Conservation (phyloP, 352 stramenopile species). For the Pythium apleroticum region DNA sequence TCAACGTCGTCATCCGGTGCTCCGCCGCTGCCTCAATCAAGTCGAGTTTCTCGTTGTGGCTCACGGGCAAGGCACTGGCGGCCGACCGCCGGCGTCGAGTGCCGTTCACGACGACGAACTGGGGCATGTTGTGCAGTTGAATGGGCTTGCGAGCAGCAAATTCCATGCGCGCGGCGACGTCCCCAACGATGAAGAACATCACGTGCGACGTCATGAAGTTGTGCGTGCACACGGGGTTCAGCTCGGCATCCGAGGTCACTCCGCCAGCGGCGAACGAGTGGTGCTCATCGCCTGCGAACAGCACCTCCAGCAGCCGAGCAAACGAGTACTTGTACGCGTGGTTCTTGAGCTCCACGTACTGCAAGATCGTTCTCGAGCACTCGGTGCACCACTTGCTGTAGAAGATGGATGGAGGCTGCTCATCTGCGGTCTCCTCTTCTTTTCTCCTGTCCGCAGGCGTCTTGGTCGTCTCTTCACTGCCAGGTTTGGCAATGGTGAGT, state of each 20-base stretch:
- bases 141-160: slow-evolving; percentile 48
- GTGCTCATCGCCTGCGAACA: slow-evolving; percentile 88
- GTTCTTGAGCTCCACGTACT: slow-evolving; percentile 86
- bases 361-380: slow-evolving; percentile 92
- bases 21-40: slow-evolving; percentile 30
- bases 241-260: slow-evolving; percentile 11
- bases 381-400: slow-evolving; percentile 98
- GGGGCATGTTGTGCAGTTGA: slow-evolving; percentile 21
- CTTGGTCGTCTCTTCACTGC: not conserved
- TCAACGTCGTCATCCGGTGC: slow-evolving; percentile 14
- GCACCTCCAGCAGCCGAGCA: slow-evolving; percentile 96
- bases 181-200: slow-evolving; percentile 79
- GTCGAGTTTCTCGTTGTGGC: slow-evolving; percentile 22
- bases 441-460: not conserved
- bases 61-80: not conserved
- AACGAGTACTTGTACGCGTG: slow-evolving; percentile 98
- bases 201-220: slow-evolving; percentile 61
- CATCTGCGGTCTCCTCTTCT: slow-evolving; percentile 4
- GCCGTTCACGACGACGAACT: slow-evolving; percentile 22
- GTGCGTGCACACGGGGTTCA: slow-evolving; percentile 37
- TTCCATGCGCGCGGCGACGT: slow-evolving; percentile 73
- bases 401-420: slow-evolving; percentile 69
- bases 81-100: slow-evolving; percentile 14
- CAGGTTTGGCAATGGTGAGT: slow-evolving; percentile 24
- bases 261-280: slow-evolving; percentile 23